These are phyloP conservation scores for Trypanosoma avium DNA, from an alignment of 208 protist genomes.

Conservation along the genomic window DNA sequence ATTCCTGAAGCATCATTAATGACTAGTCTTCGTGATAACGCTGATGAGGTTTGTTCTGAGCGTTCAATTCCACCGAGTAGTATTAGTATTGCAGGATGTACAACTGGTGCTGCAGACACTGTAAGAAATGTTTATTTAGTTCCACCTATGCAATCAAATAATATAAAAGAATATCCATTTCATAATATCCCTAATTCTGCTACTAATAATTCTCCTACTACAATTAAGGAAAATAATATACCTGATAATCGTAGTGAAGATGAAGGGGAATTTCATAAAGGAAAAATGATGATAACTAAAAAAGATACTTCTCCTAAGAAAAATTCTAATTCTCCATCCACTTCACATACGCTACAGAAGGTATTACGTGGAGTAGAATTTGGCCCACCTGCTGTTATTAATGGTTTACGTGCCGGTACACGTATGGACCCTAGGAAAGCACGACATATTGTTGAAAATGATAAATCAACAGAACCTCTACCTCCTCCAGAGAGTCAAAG, in stretches of 20 bases:
- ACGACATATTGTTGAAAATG: conserved; percentile 34
- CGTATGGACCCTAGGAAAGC: conserved; percentile 73
- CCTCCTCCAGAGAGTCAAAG: conserved; percentile 42
- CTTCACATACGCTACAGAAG: conserved; percentile 10
- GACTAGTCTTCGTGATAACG: conserved; percentile 2
- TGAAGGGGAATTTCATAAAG: not conserved
- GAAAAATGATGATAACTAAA: not conserved
- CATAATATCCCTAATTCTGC: too few species aligned
- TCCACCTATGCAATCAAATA: too few species aligned
- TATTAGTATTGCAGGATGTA: conserved; percentile 19
- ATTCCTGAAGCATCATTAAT: not conserved
- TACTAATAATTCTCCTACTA: too few species aligned
- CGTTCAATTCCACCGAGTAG: conserved; percentile 18
- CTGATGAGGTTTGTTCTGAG: conserved; percentile 1
- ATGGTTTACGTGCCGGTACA: conserved; percentile 52
- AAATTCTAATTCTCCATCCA: not conserved
- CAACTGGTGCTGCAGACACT: conserved; percentile 17
- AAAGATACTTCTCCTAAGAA: not conserved
- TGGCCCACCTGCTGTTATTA: conserved; percentile 35
- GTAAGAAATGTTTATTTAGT: conserved; percentile 6
- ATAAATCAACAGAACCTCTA: not conserved
- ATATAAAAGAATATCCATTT: too few species aligned
- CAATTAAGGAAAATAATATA: too few species aligned
- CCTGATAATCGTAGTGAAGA: not conserved
- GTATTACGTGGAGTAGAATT: conserved; percentile 31